phyloP scores from a whole-genome alignment of 768 basidiomycete genomes.

The Mycena maculata region DNA sequence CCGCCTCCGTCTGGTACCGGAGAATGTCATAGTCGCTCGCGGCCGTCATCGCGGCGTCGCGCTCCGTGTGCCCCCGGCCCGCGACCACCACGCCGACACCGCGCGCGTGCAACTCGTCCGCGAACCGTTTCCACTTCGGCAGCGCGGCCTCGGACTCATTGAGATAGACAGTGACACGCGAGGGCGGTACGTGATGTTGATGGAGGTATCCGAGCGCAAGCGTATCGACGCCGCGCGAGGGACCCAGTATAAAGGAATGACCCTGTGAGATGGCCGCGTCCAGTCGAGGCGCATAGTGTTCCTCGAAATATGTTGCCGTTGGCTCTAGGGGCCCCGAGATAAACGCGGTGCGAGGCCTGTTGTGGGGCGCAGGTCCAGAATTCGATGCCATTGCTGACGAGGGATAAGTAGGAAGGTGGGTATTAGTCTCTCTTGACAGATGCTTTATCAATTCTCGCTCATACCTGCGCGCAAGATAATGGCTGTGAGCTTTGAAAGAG shows the following conservation, averaged over 20 bases:
- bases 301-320: slow-evolving; percentile 30
- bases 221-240: slow-evolving; percentile 38
- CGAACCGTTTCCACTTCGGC: slow-evolving; percentile 14
- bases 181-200: slow-evolving; percentile 25
- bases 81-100: slow-evolving; percentile 35
- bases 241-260: slow-evolving; percentile 40
- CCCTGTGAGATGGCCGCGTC: slow-evolving; percentile 33
- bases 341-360: slow-evolving; percentile 19
- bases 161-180: slow-evolving; percentile 37
- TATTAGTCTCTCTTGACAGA: too few relatives aligned
- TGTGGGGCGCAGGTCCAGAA: not conserved
- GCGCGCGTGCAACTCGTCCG: slow-evolving; percentile 20
- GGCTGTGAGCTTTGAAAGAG: too few relatives aligned
- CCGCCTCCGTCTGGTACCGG: slow-evolving; percentile 42
- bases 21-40: slow-evolving; percentile 46
- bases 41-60: slow-evolving; percentile 44
- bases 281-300: slow-evolving; percentile 34
- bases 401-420: not conserved
- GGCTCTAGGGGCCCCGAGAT: slow-evolving; percentile 29
- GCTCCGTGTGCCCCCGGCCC: slow-evolving; percentile 37
- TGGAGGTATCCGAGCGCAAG: slow-evolving; percentile 35
- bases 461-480: too few relatives aligned
- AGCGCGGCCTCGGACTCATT: slow-evolving; percentile 31
- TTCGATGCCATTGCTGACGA: not conserved
- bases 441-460: too few relatives aligned